Conservation (phyloP, 768 basidiomycete species). For the Lyophyllum atratum region DNA sequence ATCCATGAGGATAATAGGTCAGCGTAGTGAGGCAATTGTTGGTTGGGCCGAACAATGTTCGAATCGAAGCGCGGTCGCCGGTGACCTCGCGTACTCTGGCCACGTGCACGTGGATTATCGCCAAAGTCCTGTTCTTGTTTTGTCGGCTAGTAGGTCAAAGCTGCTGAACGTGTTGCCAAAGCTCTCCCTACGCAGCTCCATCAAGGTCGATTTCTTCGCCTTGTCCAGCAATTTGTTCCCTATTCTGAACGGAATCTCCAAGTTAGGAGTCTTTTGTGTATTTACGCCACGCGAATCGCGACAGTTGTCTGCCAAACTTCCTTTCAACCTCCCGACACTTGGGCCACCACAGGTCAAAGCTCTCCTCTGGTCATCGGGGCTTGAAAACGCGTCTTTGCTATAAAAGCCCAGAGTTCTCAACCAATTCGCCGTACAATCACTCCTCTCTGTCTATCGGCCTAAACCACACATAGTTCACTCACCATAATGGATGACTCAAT, state of each 20-base stretch:
- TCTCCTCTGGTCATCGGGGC: slow-evolving; percentile 22
- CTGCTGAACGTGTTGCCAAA: slow-evolving; percentile 4
- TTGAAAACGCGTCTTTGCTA: slow-evolving; percentile 32
- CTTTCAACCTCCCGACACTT: slow-evolving; percentile 14
- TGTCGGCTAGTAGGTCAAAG: not conserved
- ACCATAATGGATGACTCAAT: slow-evolving; percentile 21
- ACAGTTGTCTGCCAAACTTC: not conserved
- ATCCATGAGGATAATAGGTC: too few relatives aligned
- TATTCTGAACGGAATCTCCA: not conserved
- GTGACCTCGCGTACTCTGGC: not conserved
- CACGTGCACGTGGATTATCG: slow-evolving; percentile 14
- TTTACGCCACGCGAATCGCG: slow-evolving; percentile 1
- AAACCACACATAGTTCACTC: not conserved
- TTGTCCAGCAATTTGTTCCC: not conserved
- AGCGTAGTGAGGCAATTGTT: too few relatives aligned
- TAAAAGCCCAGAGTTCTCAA: slow-evolving; percentile 19
- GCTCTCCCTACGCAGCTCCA: not conserved
- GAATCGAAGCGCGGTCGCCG: too few relatives aligned
- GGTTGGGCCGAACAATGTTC: too few relatives aligned
- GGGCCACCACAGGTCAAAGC: slow-evolving; percentile 17
- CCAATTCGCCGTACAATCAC: not conserved
- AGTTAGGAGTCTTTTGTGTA: slow-evolving; percentile 1
- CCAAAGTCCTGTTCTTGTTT: slow-evolving; percentile 3
- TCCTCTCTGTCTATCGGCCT: not conserved
- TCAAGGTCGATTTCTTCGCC: not conserved